Conservation (phyloP, 345 rosid species). For the Pistacia atlantica region DNA sequence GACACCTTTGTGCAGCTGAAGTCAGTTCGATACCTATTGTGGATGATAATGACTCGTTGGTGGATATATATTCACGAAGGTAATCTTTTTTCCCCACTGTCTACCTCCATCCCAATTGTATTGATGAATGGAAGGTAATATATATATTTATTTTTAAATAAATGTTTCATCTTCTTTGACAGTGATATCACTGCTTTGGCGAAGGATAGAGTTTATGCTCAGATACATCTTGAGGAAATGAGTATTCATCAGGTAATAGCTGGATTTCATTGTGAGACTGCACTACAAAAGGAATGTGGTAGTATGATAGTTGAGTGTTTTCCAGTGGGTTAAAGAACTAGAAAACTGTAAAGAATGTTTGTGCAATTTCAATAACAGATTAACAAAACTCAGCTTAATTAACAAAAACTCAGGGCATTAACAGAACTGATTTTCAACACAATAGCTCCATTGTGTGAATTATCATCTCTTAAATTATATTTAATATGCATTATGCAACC, state of each 20-base stretch:
- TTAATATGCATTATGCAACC: not conserved
- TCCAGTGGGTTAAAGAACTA: not conserved
- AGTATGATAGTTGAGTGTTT: not conserved
- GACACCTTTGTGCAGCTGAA: conserved; percentile 53
- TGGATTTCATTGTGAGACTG: not conserved
- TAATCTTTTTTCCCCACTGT: conserved; percentile 15
- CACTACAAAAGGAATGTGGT: not conserved
- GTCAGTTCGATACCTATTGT: conserved; percentile 94
- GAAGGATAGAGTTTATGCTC: conserved; percentile 88
- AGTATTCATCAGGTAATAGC: conserved; percentile 81
- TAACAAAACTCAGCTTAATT: no score
- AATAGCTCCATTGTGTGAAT: not conserved
- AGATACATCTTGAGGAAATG: conserved; percentile 87
- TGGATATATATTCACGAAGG: conserved; percentile 88
- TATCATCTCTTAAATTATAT: no score
- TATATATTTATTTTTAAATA: not conserved
- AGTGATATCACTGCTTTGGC: conserved; percentile 93
- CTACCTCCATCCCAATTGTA: no score
- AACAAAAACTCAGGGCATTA: no score
- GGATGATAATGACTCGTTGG: conserved; percentile 77
- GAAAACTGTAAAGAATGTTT: not conserved
- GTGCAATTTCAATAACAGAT: no score
- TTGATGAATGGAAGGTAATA: not conserved
- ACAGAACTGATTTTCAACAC: no score
- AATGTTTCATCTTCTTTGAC: conserved; percentile 11